Evolutionary conservation across 2,329 filamentous ascomycete species (phyloP).

Genomic region (Rhynchosporium agropyri): DNA sequence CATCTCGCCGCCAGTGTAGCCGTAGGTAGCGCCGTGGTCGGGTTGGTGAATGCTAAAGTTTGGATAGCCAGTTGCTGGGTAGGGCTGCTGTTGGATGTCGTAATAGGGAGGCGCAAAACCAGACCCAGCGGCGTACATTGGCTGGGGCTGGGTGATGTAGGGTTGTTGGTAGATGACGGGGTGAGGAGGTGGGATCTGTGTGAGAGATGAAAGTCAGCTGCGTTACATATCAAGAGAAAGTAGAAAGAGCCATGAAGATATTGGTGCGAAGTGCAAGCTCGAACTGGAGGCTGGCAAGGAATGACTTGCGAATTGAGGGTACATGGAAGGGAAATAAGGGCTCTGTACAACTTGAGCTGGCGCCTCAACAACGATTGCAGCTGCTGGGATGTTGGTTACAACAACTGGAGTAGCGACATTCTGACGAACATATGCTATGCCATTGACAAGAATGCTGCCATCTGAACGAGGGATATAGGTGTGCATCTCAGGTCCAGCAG

Average conservation of each 20-base stretch:
- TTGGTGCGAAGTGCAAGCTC: conserved; percentile 5
- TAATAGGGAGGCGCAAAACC: conserved; percentile 6
- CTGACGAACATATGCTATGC: conserved; percentile 28
- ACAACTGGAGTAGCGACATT: conserved; percentile 9
- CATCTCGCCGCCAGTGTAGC: conserved; percentile 33
- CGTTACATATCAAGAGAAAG: background rate
- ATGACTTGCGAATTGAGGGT: conserved; percentile 21
- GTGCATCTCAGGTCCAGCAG: conserved; percentile 57
- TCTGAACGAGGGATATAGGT: conserved; percentile 54
- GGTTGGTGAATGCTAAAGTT: conserved; percentile 30
- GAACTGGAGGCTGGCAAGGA: conserved; percentile 1
- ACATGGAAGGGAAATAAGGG: conserved; percentile 18
- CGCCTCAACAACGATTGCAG: conserved; percentile 12
- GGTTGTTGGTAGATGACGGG: conserved; percentile 24
- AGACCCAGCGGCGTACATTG: conserved; percentile 16
- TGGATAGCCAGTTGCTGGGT: conserved; percentile 17
- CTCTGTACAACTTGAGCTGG: conserved; percentile 24
- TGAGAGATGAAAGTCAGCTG: conserved; percentile 18
- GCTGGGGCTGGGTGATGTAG: conserved; percentile 22
- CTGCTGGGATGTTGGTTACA: conserved; percentile 10
- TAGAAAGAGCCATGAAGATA: background rate
- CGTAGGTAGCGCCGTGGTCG: conserved; percentile 23
- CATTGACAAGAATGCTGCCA: conserved; percentile 33
- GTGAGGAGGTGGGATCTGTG: conserved; percentile 13
- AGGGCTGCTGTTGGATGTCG: conserved; percentile 22